Conservation (phyloP, 768 basidiomycete species). For the Tricholoma flavovirens region DNA sequence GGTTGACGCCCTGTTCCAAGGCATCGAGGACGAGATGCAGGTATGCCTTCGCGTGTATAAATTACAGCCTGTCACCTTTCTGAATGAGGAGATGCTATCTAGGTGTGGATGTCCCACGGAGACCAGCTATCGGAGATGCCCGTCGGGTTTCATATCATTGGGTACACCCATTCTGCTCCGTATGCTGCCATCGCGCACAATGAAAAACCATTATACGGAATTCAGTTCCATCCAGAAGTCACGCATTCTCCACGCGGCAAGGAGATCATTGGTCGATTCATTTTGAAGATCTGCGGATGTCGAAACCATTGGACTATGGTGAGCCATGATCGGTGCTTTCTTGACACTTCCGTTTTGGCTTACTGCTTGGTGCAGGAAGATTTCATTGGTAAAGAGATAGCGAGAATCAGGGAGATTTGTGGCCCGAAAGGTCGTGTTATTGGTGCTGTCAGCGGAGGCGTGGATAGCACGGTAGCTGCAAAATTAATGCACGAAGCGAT, state of each 20-base stretch:
- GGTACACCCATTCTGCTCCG: conserved; percentile 80
- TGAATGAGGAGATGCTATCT: not conserved
- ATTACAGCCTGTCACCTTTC: not conserved
- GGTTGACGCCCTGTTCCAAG: conserved; percentile 77
- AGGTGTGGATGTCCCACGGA: conserved; percentile 99
- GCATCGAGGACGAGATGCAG: conserved; percentile 85
- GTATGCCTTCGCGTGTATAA: conserved; percentile 32
- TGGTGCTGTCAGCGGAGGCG: conserved; percentile 95
- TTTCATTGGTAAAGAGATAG: conserved; percentile 95
- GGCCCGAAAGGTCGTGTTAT: conserved; percentile 94
- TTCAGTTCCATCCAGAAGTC: conserved; percentile 99
- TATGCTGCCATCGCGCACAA: conserved; percentile 93
- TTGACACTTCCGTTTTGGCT: conserved; percentile 5
- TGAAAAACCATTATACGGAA: conserved; percentile 85
- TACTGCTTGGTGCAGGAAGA: conserved; percentile 59
- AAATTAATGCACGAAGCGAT: conserved; percentile 99
- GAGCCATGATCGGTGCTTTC: conserved; percentile 4
- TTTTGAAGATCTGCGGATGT: conserved; percentile 81
- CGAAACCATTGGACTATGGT: conserved; percentile 92
- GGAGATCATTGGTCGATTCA: conserved; percentile 83
- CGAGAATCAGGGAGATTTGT: conserved; percentile 90
- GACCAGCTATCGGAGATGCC: conserved; percentile 86
- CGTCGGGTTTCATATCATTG: conserved; percentile 80
- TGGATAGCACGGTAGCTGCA: conserved; percentile 96
- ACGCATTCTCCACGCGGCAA: conserved; percentile 89